Conservation (phyloP, 2,329 filamentous ascomycete genomes). For the Cladosporium sp. region DNA sequence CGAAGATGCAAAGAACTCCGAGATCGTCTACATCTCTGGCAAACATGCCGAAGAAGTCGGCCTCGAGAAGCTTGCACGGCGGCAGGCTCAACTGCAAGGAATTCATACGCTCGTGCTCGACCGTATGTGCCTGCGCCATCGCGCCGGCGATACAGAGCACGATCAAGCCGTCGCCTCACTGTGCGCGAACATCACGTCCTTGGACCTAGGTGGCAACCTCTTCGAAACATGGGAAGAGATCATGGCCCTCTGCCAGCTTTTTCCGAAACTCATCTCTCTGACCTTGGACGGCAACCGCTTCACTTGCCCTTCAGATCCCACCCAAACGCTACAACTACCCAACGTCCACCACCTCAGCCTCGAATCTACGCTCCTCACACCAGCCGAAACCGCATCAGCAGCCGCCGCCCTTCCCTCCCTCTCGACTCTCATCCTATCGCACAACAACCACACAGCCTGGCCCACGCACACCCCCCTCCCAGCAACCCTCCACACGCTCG, state of each 20-base stretch:
- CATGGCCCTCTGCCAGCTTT: constrained; percentile 61
- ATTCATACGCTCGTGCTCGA: constrained; percentile 79
- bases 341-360: constrained; percentile 35
- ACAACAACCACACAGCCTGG: constrained; percentile 33
- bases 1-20: constrained; percentile 31
- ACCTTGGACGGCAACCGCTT: constrained; percentile 61
- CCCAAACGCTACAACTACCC: not conserved
- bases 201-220: constrained; percentile 81
- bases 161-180: constrained; percentile 46
- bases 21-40: constrained; percentile 63
- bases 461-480: constrained; percentile 34
- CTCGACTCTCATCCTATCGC: constrained; percentile 41
- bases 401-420: constrained; percentile 52
- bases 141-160: constrained; percentile 13
- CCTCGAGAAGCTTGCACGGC: constrained; percentile 82
- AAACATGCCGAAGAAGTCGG: constrained; percentile 92
- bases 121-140: constrained; percentile 54
- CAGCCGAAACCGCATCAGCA: constrained; percentile 33
- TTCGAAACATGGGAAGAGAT: constrained; percentile 64
- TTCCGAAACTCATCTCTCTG: constrained; percentile 53
- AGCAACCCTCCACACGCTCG: constrained; percentile 54
- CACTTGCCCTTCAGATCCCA: not conserved
- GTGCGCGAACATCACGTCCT: constrained; percentile 58
- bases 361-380: constrained; percentile 41
- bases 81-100: constrained; percentile 71